phyloP scores from a whole-genome alignment of 495 filamentous ascomycete species.

The Podospora pseudopauciseta region DNA sequence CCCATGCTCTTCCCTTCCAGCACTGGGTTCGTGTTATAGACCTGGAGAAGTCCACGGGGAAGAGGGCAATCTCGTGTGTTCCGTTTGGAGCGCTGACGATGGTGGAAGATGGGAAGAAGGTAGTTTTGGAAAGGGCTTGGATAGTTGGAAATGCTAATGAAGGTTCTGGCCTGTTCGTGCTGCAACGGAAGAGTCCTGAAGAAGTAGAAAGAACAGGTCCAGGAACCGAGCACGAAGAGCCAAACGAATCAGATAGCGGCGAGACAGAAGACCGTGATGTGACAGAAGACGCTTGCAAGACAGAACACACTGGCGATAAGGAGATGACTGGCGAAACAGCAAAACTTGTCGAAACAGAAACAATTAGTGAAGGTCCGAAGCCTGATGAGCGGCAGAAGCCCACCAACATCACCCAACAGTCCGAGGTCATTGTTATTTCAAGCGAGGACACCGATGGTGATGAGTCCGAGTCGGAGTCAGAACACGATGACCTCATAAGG shows the following conservation, averaged over 20 bases:
- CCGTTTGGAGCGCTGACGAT: not conserved
- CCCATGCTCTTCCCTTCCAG: not conserved
- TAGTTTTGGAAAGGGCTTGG: not conserved
- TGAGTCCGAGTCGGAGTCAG: not conserved
- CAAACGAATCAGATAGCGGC: no score
- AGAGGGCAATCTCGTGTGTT: not conserved
- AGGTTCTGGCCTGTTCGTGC: not conserved
- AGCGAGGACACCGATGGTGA: not conserved
- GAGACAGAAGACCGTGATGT: no score
- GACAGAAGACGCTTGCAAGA: no score
- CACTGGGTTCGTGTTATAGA: not conserved
- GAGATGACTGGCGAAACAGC: no score
- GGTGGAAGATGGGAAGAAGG: not conserved
- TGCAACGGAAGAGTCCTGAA: no score
- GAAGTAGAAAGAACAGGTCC: no score
- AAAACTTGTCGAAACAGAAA: no score
- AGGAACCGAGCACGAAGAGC: no score
- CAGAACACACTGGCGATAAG: no score
- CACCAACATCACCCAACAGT: not conserved
- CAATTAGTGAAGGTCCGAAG: no score
- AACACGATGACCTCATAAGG: not conserved
- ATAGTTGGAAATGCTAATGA: not conserved
- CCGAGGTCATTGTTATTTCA: not conserved
- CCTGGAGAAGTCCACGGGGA: not conserved
- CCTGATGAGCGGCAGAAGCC: no score